Evolutionary conservation across 2,329 filamentous ascomycete genomes (phyloP), one percentile per base, ranked within the genome.

Genomic region (Penicillium olsonii): DNA sequence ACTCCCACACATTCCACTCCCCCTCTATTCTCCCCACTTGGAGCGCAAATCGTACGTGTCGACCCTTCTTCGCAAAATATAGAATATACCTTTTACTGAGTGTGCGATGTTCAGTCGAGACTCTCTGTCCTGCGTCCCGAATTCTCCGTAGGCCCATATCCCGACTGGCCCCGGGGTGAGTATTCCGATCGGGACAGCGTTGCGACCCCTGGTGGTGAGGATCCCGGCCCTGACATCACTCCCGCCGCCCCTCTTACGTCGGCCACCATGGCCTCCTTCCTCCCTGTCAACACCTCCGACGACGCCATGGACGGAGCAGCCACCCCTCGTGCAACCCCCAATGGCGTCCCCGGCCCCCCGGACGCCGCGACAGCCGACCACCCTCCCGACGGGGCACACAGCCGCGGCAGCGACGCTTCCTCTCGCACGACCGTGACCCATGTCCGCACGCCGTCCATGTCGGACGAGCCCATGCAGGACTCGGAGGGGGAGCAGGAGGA

Each of bases 401-500:
- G 63, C 54, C 49, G 59, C 56, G 48, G 73, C 74, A 49, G 73
- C 75, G 45, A 66, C 62, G 37, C 37, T 38, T 42, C 56, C 27
- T 29, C 50, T 19, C 53, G 46, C 42, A 40, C 54, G 37, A 37
- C 41, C 4, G 51, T 58, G 10, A 55, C 56, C 29, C 45, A 62
- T 40, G 37, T 63, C 68, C 78, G 78, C 57, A 66, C 70, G 35
- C 67, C 75, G 38, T 64, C 70, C 11, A 68, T 78, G 24, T 64
- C 65, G 11, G 66, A 84, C 52, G 90, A 95, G 60, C 78, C 90
- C 19, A 86, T 90, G 52, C 89, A 91, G 81, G 85, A 87, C 15
- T 87, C 87, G 10, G 88, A 90, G 48, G 85, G 80, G 43, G 87
- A 88, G 19, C 80, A 82, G 15, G 78, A 69, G 19, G 79, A 69